A percentile compares a stretch with the other conserved stretches of the same genome.
phyloP scores from a whole-genome alignment of 257 asterid species.

The Solanum etuberosum region DNA sequence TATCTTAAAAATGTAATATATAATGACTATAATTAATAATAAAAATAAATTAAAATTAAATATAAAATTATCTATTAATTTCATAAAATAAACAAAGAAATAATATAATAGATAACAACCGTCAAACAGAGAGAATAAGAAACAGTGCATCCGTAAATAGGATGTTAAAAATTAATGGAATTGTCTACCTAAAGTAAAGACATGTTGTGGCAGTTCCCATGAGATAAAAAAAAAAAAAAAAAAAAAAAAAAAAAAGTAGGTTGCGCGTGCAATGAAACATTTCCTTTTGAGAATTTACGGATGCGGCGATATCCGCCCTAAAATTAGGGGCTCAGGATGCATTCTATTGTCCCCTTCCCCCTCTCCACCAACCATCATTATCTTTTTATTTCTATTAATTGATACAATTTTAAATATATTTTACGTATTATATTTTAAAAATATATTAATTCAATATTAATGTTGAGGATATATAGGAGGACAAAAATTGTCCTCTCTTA shows the following conservation, averaged over 20 bases:
- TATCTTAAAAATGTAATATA: too few species aligned
- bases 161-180: background rate
- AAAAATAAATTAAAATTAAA: too few species aligned
- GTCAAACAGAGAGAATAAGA: background rate
- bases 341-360: constrained; percentile 2
- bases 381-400: background rate
- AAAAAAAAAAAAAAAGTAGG: constrained; percentile 4
- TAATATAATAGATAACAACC: too few species aligned
- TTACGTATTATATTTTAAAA: background rate
- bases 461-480: too few species aligned
- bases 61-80: too few species aligned
- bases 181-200: constrained; percentile 39
- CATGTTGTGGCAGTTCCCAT: constrained; percentile 32
- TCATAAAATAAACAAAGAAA: too few species aligned
- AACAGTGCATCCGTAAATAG: background rate
- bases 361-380: background rate
- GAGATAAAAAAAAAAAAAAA: constrained; percentile 5
- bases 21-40: too few species aligned
- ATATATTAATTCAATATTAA: too few species aligned
- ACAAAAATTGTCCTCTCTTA: too few species aligned
- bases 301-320: constrained; percentile 36
- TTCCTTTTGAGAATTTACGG: constrained; percentile 25
- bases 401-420: background rate
- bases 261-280: constrained; percentile 42
- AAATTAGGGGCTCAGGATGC: background rate